phyloP scores from a whole-genome alignment of 23 red algal species.

The Gracilaria domingensis region DNA sequence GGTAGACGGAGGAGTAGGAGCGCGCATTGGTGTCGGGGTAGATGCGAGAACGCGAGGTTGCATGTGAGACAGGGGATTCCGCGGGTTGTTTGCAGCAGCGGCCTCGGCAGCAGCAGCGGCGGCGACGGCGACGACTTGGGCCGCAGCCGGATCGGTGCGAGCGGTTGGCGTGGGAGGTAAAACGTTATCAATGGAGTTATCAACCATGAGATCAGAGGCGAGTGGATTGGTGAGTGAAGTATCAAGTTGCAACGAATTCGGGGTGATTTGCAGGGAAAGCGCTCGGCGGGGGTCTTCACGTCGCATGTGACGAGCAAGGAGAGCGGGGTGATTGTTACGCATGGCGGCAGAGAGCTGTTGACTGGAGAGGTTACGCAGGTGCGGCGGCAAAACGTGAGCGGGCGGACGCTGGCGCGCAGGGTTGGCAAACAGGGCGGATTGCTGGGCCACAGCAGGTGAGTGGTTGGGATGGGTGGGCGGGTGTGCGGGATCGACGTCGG shows the following conservation, averaged over 20 bases:
- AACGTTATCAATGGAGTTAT: conserved; percentile 2
- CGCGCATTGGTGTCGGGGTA: background rate
- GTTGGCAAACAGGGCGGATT: conserved; percentile 15
- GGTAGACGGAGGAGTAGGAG: conserved; percentile 1
- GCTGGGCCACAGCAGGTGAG: background rate
- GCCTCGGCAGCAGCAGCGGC: conserved; percentile 24
- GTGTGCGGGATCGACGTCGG: conserved; percentile 11
- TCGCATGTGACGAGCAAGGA: conserved; percentile 10
- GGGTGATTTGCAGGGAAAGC: background rate
- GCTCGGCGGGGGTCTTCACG: conserved; percentile 4
- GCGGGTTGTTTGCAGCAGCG: conserved; percentile 15
- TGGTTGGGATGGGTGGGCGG: background rate
- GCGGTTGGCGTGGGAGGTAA: background rate
- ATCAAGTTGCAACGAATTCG: conserved; percentile 4
- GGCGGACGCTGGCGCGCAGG: background rate
- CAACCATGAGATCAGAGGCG: conserved; percentile 10
- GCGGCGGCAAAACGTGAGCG: background rate
- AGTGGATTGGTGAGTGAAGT: conserved; percentile 16
- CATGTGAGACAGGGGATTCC: conserved; percentile 22
- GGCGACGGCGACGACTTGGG: background rate
- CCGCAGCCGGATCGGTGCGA: conserved; percentile 4
- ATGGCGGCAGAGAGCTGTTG: conserved; percentile 28
- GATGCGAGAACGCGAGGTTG: background rate
- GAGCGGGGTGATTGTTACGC: background rate
- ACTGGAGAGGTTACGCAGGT: background rate